Percentiles rank a stretch among this genome's conserved stretches.
Evolutionary conservation across 441 rosid species (phyloP).

Genomic region (Gossypium trilobum): DNA sequence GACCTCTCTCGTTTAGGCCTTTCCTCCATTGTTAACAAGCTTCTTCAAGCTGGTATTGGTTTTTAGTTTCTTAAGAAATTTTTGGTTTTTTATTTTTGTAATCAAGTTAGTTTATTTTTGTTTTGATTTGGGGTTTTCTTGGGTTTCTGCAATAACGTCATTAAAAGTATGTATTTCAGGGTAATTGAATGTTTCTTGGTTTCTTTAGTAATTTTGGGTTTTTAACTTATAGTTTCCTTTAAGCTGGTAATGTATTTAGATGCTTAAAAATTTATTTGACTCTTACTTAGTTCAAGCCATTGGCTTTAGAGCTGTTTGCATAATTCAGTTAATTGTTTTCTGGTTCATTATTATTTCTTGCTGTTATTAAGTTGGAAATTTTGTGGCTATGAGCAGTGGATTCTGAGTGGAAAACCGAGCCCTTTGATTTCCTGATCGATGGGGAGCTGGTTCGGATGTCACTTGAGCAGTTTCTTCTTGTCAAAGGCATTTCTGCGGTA

Average conservation of each 20-base stretch:
- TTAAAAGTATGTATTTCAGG: background rate
- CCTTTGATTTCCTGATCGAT: conserved; percentile 83
- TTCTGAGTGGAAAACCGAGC: conserved; percentile 61
- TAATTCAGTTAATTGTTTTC: background rate
- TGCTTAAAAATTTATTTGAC: background rate
- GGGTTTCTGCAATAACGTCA: background rate
- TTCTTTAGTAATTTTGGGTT: background rate
- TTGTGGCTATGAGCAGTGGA: conserved; percentile 36
- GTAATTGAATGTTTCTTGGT: background rate
- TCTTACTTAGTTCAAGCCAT: background rate
- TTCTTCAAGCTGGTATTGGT: conserved; percentile 51
- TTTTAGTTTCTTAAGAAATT: background rate
- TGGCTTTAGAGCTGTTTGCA: background rate
- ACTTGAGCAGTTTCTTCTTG: conserved; percentile 26
- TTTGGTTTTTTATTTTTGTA: background rate
- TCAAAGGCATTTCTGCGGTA: conserved; percentile 92
- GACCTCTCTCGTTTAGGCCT: conserved; percentile 79
- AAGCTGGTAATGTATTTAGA: background rate
- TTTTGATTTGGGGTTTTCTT: background rate
- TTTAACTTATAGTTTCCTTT: background rate
- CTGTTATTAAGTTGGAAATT: background rate
- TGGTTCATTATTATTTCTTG: background rate
- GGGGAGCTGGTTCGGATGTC: conserved; percentile 87
- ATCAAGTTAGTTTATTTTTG: background rate
- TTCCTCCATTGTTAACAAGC: conserved; percentile 65